A percentile compares a stretch with the other conserved stretches of the same genome.
These are phyloP conservation scores for Pythium pyrilobum DNA, from an alignment of 352 stramenopile genomes.

Conservation along the genomic window DNA sequence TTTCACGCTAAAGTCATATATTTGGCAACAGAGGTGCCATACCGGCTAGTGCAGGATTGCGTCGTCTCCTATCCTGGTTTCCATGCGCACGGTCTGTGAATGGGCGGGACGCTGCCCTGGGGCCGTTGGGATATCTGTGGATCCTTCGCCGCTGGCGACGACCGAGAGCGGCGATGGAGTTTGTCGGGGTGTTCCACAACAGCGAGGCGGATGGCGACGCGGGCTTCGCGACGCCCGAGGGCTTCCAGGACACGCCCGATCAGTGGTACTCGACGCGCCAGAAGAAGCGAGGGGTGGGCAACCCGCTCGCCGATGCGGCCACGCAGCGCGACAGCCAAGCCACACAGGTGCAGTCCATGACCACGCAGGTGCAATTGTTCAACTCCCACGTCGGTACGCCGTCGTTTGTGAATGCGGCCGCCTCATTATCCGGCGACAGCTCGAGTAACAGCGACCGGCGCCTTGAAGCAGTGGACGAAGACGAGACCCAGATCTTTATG, in stretches of 20 bases:
- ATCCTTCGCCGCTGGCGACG: neutral
- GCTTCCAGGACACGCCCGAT: constrained; percentile 52
- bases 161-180: constrained; percentile 2
- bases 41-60: constrained; percentile 3
- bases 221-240: constrained; percentile 48
- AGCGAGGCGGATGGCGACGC: constrained; percentile 38
- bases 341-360: constrained; percentile 44
- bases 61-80: neutral
- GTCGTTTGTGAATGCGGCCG: constrained; percentile 38
- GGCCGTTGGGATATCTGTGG: no score
- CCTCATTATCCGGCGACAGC: constrained; percentile 13
- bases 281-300: constrained; percentile 28
- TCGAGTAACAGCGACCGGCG: constrained; percentile 8
- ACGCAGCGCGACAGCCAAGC: constrained; percentile 30
- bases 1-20: constrained; percentile 3
- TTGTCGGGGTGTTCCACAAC: constrained; percentile 32
- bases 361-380: constrained; percentile 24
- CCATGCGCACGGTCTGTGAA: no score
- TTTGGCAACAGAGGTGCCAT: neutral
- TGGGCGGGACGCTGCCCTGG: no score
- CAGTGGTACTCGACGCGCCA: constrained; percentile 27
- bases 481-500: constrained; percentile 83
- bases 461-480: constrained; percentile 53
- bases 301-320: constrained; percentile 5
- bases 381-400: constrained; percentile 23